Evolutionary conservation across 1,284 basidiomycete species (phyloP).

Genomic region (Nidula niveotomentosa): DNA sequence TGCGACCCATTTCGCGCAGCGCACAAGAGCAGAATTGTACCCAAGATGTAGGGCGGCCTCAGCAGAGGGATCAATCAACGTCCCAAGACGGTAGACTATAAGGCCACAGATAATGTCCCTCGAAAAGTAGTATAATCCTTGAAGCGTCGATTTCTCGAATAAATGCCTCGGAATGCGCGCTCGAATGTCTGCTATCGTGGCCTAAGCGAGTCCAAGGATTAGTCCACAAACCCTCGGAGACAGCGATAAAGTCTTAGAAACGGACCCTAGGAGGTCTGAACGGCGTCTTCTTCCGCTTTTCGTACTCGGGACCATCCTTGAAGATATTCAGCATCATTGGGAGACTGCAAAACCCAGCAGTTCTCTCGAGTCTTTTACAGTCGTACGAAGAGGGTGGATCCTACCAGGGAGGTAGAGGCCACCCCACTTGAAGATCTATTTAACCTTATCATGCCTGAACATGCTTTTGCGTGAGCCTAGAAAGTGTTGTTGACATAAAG

Average conservation of each 20-base stretch:
- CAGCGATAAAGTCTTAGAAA: not conserved
- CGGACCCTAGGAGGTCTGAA: constrained; percentile 38
- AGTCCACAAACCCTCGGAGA: not conserved
- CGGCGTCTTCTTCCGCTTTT: constrained; percentile 35
- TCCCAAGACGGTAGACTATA: constrained; percentile 59
- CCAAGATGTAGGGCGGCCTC: constrained; percentile 26
- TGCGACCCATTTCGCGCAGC: constrained; percentile 40
- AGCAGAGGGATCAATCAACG: constrained; percentile 52
- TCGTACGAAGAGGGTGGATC: too few relatives aligned
- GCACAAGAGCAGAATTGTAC: constrained; percentile 18
- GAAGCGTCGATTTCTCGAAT: constrained; percentile 65
- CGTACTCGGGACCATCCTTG: constrained; percentile 43
- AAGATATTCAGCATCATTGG: constrained; percentile 28
- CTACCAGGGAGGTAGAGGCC: not conserved
- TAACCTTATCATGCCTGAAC: too few relatives aligned
- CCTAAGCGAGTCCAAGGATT: constrained; percentile 16
- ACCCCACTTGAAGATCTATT: constrained; percentile 1
- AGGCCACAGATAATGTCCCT: constrained; percentile 41
- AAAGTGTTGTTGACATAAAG: too few relatives aligned
- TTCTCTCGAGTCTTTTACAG: not conserved
- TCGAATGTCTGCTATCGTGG: constrained; percentile 44
- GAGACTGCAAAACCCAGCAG: constrained; percentile 5
- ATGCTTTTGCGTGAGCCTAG: too few relatives aligned
- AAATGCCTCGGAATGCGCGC: constrained; percentile 60
- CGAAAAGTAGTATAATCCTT: constrained; percentile 51